Percentiles rank a stretch among this genome's conserved stretches.
Evolutionary conservation across 805 yeast genomes (phyloP).

Genomic region (Vanderwaltozyma tropicalis): DNA sequence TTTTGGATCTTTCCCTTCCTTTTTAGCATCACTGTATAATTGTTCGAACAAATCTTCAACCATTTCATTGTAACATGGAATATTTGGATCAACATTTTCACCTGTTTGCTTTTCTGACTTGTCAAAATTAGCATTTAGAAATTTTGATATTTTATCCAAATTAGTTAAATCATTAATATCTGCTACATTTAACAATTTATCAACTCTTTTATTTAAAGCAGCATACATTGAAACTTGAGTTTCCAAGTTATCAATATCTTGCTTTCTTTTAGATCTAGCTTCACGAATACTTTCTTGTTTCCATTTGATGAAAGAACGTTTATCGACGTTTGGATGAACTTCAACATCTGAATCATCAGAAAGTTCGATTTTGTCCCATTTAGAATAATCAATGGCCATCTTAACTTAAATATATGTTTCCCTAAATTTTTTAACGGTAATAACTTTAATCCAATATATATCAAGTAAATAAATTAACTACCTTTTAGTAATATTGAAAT

Average conservation of each 20-base stretch:
- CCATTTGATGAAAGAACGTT: constrained; percentile 85
- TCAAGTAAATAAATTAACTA: no score
- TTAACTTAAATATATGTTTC: background rate
- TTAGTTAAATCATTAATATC: constrained; percentile 31
- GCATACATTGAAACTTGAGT: constrained; percentile 75
- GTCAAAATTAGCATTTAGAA: constrained; percentile 45
- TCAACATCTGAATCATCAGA: constrained; percentile 96
- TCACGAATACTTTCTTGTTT: constrained; percentile 96
- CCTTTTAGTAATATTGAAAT: no score
- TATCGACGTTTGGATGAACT: constrained; percentile 97
- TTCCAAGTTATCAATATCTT: constrained; percentile 64
- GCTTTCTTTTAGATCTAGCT: constrained; percentile 69
- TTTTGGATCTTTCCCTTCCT: constrained; percentile 35
- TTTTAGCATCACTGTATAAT: constrained; percentile 48
- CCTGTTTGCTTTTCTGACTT: constrained; percentile 43
- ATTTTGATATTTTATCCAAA: constrained; percentile 29
- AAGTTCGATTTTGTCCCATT: constrained; percentile 93
- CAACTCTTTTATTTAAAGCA: constrained; percentile 64
- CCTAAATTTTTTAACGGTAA: no score
- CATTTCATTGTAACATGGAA: constrained; percentile 80
- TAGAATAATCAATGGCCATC: constrained; percentile 89
- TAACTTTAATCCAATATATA: no score
- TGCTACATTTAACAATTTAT: constrained; percentile 40
- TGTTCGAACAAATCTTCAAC: constrained; percentile 81
- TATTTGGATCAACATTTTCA: constrained; percentile 35